These are phyloP conservation scores for Gentiana macrophylla DNA, from an alignment of 257 asterid species.

Conservation along the genomic window DNA sequence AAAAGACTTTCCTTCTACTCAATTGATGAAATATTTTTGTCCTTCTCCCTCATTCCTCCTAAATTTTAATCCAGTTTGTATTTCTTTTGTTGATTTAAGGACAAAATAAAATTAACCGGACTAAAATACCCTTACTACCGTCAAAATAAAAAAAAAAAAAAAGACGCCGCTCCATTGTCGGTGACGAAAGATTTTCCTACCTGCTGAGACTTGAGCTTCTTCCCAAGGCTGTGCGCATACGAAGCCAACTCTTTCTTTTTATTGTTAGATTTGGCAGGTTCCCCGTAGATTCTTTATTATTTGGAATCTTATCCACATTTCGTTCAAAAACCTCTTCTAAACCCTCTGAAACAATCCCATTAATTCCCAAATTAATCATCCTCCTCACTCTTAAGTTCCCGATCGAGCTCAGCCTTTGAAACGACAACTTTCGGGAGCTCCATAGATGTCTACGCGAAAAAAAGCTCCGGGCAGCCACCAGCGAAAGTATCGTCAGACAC, in stretches of 20 bases:
- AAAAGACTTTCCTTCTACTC: no score
- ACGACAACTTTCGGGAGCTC: constrained; percentile 7
- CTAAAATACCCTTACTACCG: no score
- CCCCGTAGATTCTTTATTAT: constrained; percentile 5
- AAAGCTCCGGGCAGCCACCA: no score
- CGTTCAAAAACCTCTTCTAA: constrained; percentile 11
- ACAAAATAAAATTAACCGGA: no score
- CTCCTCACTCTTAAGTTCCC: background rate
- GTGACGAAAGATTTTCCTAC: constrained; percentile 89
- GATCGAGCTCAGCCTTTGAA: constrained; percentile 10
- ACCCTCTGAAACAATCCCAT: constrained; percentile 16
- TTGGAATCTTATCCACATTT: background rate
- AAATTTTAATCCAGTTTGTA: no score
- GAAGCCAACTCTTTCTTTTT: constrained; percentile 74
- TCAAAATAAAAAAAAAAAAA: no score
- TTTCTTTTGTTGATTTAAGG: no score
- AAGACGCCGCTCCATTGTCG: constrained; percentile 22
- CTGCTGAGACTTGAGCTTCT: constrained; percentile 79
- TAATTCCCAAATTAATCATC: constrained; percentile 1
- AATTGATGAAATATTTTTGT: no score
- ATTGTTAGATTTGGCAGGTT: constrained; percentile 45
- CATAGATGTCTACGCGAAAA: no score
- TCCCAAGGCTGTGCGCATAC: constrained; percentile 83
- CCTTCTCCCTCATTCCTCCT: no score
- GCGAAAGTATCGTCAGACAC: no score